These are phyloP conservation scores for Myrmaecium sp. DNA, from an alignment of 2,329 filamentous ascomycete species.

Conservation along the genomic window DNA sequence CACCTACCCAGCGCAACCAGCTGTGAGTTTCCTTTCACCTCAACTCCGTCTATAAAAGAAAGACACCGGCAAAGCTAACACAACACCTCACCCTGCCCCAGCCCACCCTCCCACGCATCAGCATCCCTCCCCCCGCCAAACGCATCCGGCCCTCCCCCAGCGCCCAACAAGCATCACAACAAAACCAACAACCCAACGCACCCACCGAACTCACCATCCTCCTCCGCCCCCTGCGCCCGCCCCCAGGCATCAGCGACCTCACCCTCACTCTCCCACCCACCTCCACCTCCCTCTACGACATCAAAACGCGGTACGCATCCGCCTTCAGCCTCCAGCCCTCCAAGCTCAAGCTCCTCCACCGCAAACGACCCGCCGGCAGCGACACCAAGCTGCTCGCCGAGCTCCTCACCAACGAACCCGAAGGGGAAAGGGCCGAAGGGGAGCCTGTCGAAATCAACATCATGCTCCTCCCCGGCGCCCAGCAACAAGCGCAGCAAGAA, in stretches of 20 bases:
- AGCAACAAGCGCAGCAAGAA: too few species aligned
- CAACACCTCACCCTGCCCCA: slow-evolving; percentile 11
- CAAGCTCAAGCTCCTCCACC: slow-evolving; percentile 73
- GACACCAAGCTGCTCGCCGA: slow-evolving; percentile 68
- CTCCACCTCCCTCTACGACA: slow-evolving; percentile 58
- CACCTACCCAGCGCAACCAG: slow-evolving; percentile 56
- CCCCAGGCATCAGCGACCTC: slow-evolving; percentile 32
- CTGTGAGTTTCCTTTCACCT: slow-evolving; percentile 38
- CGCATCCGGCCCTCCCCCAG: slow-evolving; percentile 1
- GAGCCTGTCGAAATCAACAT: slow-evolving; percentile 56
- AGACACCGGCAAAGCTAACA: slow-evolving; percentile 19
- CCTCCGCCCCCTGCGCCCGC: slow-evolving; percentile 39
- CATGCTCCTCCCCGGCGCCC: slow-evolving; percentile 78
- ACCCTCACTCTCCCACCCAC: slow-evolving; percentile 48
- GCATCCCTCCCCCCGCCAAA: background rate
- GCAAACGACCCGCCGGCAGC: slow-evolving; percentile 70
- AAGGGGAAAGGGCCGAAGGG: slow-evolving; percentile 17
- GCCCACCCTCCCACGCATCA: slow-evolving; percentile 12
- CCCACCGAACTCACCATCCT: slow-evolving; percentile 31
- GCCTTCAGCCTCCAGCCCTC: slow-evolving; percentile 41
- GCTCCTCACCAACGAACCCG: slow-evolving; percentile 40
- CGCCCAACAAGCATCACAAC: slow-evolving; percentile 49
- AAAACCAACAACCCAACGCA: slow-evolving; percentile 32
- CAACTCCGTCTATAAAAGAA: too few species aligned
- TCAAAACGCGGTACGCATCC: slow-evolving; percentile 53